These are phyloP conservation scores for Macrolepiota dolichaula DNA, from an alignment of 768 basidiomycete genomes.

Conservation along the genomic window DNA sequence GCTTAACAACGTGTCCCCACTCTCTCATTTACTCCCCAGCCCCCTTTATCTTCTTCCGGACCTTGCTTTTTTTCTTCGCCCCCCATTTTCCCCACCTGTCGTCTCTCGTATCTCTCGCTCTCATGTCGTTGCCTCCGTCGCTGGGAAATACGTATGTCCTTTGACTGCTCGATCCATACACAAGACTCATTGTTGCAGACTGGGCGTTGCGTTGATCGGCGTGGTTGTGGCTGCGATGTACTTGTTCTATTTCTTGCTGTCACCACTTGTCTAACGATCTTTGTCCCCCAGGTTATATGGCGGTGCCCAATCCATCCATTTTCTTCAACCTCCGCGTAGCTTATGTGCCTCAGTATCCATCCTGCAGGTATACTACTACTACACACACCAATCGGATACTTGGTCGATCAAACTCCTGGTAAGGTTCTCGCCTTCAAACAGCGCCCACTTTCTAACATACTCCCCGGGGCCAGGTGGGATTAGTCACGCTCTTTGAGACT, in stretches of 20 bases:
- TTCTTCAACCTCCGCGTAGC: background rate
- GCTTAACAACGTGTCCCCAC: constrained; percentile 2
- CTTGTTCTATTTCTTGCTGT: constrained; percentile 2
- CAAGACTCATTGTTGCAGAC: constrained; percentile 24
- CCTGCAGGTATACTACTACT: constrained; percentile 57
- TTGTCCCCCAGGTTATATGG: constrained; percentile 42
- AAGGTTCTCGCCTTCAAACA: constrained; percentile 11
- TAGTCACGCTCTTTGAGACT: constrained; percentile 48
- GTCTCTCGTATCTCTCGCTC: background rate
- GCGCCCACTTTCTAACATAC: background rate
- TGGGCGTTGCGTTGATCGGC: constrained; percentile 50
- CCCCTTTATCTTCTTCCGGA: background rate
- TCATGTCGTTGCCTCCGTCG: background rate
- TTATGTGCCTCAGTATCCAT: constrained; percentile 41
- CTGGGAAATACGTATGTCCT: constrained; percentile 33
- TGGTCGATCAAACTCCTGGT: constrained; percentile 49
- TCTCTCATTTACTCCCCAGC: background rate
- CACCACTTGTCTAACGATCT: background rate
- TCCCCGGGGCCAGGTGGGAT: constrained; percentile 35
- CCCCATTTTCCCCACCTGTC: background rate
- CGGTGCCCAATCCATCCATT: constrained; percentile 25
- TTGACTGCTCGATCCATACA: background rate
- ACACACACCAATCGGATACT: constrained; percentile 42
- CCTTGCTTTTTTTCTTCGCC: background rate
- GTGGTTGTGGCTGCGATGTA: constrained; percentile 45